phyloP scores from a whole-genome alignment of 768 basidiomycete species.

The Phanerochaete carnosa region DNA sequence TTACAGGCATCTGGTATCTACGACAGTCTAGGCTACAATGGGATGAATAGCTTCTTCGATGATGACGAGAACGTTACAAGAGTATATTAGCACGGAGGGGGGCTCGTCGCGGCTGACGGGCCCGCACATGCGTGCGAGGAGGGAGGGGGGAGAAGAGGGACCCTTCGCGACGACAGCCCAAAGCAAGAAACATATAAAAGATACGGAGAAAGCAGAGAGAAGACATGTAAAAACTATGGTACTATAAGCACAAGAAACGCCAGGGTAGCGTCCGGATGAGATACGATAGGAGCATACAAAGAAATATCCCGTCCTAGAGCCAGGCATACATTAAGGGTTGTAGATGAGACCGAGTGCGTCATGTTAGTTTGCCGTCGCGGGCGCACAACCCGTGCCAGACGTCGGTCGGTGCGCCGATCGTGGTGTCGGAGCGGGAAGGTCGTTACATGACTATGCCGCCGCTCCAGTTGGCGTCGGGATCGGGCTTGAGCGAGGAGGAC shows the following conservation, averaged over 20 bases:
- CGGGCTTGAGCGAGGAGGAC: conserved; percentile 20
- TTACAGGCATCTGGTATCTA: conserved; percentile 11
- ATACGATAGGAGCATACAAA: conserved; percentile 10
- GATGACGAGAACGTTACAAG: conserved; percentile 2
- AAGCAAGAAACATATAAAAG: not conserved
- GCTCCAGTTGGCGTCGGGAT: conserved; percentile 22
- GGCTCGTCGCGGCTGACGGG: not conserved
- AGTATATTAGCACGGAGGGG: not conserved
- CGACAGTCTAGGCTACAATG: conserved; percentile 18
- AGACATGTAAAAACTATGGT: conserved; percentile 9
- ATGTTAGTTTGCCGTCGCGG: not conserved
- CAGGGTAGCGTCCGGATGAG: conserved; percentile 9
- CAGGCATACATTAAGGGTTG: not conserved
- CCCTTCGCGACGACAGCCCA: not conserved
- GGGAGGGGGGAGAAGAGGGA: not conserved
- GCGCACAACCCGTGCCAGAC: conserved; percentile 7
- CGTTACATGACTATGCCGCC: conserved; percentile 18
- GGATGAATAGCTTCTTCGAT: conserved; percentile 1
- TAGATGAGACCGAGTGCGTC: not conserved
- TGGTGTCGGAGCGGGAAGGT: not conserved
- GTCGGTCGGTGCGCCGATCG: not conserved
- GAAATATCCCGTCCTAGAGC: conserved; percentile 8
- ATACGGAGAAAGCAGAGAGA: not conserved
- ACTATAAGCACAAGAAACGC: conserved; percentile 17
- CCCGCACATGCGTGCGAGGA: not conserved